Evolutionary conservation across 179 eudicot genomes (phyloP), one percentile per base, ranked within the genome.

Genomic region (Dionaea muscipula): DNA sequence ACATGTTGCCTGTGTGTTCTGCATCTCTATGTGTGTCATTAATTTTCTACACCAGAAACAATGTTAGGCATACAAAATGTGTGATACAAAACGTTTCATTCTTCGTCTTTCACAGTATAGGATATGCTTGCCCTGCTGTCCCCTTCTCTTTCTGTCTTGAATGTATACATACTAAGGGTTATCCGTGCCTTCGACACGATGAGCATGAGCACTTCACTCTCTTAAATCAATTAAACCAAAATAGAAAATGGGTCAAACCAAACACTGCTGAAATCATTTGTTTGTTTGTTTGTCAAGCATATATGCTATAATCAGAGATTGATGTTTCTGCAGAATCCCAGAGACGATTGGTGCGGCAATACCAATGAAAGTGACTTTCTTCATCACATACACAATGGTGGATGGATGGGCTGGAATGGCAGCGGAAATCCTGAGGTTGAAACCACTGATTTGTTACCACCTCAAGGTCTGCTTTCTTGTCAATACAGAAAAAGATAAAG

Each of bases 331-430:
- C 58, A 75, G 80, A 27, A 75, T 75, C 27, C 80, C 76, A 10
- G 55, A 14, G 62, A 75, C 68, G 14, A 28, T 75, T 39, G 80
- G 80, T 36, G 68, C 20, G 3, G 71, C 80, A 44, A 75, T 75
- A 50, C 80, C 80, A 31, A 71, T 75, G 80, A 75, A 75, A 59
- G 80, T 74, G 15, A 75, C 76, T 10, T 75, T 75, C 56, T 75
- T 75, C 55, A 75, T 75, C 31, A 75, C 80, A 33, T 75, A 64
- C 38, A 26, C 65, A 37, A 75, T 75, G 80, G 75, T 72, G 18
- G 80, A 75, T 62, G 80, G 80, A 36, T 72, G 79, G 76, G 80
- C 80, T 22, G 66, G 80, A 58, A 63, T 71, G 46, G 76, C 79
- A 18, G 68, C 62, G n/a, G 80, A 75, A 55, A 68, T 75, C 47